Conservation (phyloP, 2,329 filamentous ascomycete genomes). For the Neurospora sp. region DNA sequence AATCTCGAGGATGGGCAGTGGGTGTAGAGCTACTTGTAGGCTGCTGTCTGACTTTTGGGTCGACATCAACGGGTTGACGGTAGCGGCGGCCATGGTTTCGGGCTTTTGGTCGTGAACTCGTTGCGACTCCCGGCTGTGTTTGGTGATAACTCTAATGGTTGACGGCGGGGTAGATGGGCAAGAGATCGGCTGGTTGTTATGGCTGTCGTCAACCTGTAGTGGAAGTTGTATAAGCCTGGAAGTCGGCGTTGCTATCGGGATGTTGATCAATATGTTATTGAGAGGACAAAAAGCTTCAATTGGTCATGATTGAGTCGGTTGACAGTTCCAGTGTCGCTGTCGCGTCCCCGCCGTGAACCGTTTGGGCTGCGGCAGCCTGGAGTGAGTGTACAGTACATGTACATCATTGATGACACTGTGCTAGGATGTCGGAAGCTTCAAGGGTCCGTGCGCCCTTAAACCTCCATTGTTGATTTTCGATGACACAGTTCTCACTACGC, state of each 20-base stretch:
- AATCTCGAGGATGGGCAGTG: constrained; percentile 89
- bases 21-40: constrained; percentile 77
- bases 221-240: background rate
- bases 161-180: background rate
- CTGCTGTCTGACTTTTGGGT: constrained; percentile 62
- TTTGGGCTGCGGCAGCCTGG: background rate
- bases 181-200: background rate
- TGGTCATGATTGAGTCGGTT: background rate
- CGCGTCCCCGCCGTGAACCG: background rate
- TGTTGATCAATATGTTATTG: background rate
- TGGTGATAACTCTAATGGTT: background rate
- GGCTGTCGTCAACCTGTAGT: background rate
- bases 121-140: background rate
- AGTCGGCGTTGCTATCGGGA: background rate
- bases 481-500: background rate
- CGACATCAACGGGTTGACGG: constrained; percentile 51
- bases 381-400: background rate
- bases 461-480: background rate
- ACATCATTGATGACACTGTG: background rate
- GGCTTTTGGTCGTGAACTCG: background rate
- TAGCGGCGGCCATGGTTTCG: constrained; percentile 36
- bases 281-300: background rate
- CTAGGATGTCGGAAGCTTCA: background rate
- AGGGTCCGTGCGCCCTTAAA: background rate
- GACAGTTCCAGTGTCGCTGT: background rate